Percentiles rank a stretch among this genome's conserved stretches.
phyloP scores from a whole-genome alignment of 495 filamentous ascomycete genomes.

The Bacidia rubella region DNA sequence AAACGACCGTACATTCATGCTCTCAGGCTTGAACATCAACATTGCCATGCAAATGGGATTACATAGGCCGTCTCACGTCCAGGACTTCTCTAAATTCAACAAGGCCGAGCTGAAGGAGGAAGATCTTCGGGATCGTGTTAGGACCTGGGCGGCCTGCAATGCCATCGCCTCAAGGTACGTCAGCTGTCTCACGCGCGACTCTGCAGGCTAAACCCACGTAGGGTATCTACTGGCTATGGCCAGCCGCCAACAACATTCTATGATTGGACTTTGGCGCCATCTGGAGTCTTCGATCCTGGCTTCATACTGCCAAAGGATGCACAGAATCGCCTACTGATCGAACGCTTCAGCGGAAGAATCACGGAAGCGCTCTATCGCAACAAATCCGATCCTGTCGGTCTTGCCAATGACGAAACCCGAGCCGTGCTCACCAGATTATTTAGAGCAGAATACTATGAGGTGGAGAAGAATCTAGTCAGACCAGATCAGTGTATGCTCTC shows the following conservation, averaged over 20 bases:
- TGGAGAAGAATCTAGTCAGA: slow-evolving; percentile 23
- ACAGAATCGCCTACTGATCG: slow-evolving; percentile 58
- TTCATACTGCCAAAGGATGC: slow-evolving; percentile 56
- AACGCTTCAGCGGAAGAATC: slow-evolving; percentile 75
- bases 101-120: slow-evolving; percentile 72
- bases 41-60: slow-evolving; percentile 82
- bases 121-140: slow-evolving; percentile 71
- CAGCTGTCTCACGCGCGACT: neutral
- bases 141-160: slow-evolving; percentile 86
- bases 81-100: slow-evolving; percentile 70
- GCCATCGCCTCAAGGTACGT: slow-evolving; percentile 68
- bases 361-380: slow-evolving; percentile 76
- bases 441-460: slow-evolving; percentile 37
- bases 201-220: slow-evolving; percentile 23
- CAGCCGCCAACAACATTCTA: slow-evolving; percentile 82
- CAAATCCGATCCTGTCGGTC: slow-evolving; percentile 56
- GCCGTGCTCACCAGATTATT: slow-evolving; percentile 49
- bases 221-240: slow-evolving; percentile 78
- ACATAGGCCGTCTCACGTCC: slow-evolving; percentile 76
- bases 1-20: slow-evolving; percentile 78
- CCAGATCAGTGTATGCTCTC: slow-evolving; percentile 1
- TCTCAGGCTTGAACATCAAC: slow-evolving; percentile 86
- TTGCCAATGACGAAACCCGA: slow-evolving; percentile 56
- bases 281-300: slow-evolving; percentile 47
- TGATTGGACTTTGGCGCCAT: slow-evolving; percentile 65